Base-by-base conservation (phyloP, 306 rosid genomes). In the Benincasa hispida region DNA sequence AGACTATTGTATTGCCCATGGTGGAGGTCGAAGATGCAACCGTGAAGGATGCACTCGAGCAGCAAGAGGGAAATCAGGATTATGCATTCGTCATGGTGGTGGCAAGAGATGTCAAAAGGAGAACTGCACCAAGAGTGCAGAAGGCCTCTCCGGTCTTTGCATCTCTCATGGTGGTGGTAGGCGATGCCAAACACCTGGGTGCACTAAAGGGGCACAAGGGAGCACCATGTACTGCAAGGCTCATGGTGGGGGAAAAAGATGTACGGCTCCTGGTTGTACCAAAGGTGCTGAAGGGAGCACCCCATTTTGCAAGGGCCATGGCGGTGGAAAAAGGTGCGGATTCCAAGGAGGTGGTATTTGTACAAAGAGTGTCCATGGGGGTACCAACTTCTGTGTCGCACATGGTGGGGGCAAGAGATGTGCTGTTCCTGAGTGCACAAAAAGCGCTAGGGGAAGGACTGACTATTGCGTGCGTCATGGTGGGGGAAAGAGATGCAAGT, bases 201-300 rank as follows among this genome's bases (percentile, higher is more conserved):
- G 98, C 87, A 89, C 98, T 35, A 93, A 93, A 81, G 98, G 98
- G 57, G 97, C 98, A 22, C 98, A 93, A 79, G 98, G 98, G 75
- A 93, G 98, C 83, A 93, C 98, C 54, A 91, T 89, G 92, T 93
- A 84, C 79, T 93, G 98, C 86, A 93, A 93, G 86, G 98, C 98
- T 47, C 98, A 93, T 82, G 98, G 98, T 79, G 98, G 98, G 19
- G 98, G 98, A 0, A 93, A 93, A 72, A 80, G 98, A 62, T 93
- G 98, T 82, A 91, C 97, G 1, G 86, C 93, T 78, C 85, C 87
- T 35, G 98, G 97, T 45, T 93, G 98, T 90, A 93, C 91, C 65
- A 93, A 93, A 75, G 98, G 98, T 41, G 98, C 98, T 34, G 98
- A 93, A 85, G 98, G 98, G 63, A 93, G 98, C 81, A 93, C 98